Conservation (phyloP, 164 flowering plant genomes). For the Buxus sempervirens region DNA sequence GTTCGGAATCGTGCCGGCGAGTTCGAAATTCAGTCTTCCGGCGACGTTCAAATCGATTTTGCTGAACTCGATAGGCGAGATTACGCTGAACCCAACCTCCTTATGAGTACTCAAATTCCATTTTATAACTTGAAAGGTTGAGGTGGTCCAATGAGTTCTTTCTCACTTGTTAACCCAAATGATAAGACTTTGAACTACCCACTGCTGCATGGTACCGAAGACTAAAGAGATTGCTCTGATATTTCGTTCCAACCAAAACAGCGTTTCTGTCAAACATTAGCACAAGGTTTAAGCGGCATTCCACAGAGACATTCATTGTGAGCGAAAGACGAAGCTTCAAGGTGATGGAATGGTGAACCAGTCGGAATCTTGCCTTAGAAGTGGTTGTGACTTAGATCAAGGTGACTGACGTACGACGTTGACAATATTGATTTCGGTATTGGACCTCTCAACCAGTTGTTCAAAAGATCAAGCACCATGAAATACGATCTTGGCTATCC, state of each 20-base stretch:
- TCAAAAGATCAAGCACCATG: constrained; percentile 59
- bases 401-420: constrained; percentile 70
- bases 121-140: no score
- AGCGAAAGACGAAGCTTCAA: constrained; percentile 73
- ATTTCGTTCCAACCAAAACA: not conserved
- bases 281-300: constrained; percentile 66
- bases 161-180: no score
- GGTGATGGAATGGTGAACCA: constrained; percentile 70
- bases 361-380: constrained; percentile 73
- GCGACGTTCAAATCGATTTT: no score
- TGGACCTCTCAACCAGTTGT: constrained; percentile 50
- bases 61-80: no score
- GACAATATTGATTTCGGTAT: constrained; percentile 57
- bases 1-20: no score
- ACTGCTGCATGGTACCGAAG: no score
- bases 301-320: constrained; percentile 84
- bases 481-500: constrained; percentile 75
- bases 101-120: no score
- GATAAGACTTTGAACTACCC: no score
- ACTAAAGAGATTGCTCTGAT: no score
- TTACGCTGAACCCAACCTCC: no score
- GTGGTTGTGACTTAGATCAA: constrained; percentile 83
- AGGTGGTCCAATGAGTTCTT: no score
- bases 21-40: no score
- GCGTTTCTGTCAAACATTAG: constrained; percentile 5